Conservation (phyloP, 352 stramenopile species). For the Phytophthora sp. region DNA sequence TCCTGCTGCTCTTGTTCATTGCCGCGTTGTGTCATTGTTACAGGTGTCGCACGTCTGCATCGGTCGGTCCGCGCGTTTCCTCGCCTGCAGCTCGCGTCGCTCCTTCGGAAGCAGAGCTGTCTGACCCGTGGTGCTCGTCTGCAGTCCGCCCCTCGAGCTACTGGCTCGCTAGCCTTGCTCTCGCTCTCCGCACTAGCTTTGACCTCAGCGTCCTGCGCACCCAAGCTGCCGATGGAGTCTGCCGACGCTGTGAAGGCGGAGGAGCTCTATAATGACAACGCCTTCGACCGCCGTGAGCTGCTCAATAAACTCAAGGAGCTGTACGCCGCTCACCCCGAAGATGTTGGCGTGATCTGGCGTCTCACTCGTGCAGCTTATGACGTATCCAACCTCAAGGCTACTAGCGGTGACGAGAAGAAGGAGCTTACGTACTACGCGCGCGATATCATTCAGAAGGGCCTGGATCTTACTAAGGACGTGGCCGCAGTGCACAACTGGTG, state of each 20-base stretch:
- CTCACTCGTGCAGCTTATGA: slow-evolving; percentile 72
- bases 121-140: slow-evolving; percentile 8
- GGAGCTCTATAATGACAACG: slow-evolving; percentile 82
- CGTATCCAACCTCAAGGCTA: slow-evolving; percentile 61
- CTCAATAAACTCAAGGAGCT: slow-evolving; percentile 67
- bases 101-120: slow-evolving; percentile 11
- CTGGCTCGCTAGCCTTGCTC: slow-evolving; percentile 21
- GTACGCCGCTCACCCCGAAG: slow-evolving; percentile 57
- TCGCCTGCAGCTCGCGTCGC: slow-evolving; percentile 16
- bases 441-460: slow-evolving; percentile 62
- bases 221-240: slow-evolving; percentile 58
- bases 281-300: slow-evolving; percentile 75
- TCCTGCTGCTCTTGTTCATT: slow-evolving; percentile 16
- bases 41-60: slow-evolving; percentile 33
- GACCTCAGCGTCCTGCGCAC: slow-evolving; percentile 22
- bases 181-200: slow-evolving; percentile 34
- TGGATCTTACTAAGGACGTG: slow-evolving; percentile 60
- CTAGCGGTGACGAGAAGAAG: slow-evolving; percentile 71
- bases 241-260: slow-evolving; percentile 69
- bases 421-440: slow-evolving; percentile 71
- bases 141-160: slow-evolving; percentile 4
- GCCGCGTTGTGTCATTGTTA: slow-evolving; percentile 4
- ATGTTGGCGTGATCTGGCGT: slow-evolving; percentile 71
- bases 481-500: slow-evolving; percentile 86
- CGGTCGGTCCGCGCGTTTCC: slow-evolving; percentile 27